phyloP scores from a whole-genome alignment of 768 basidiomycete species.

The Tulasnella sp. region DNA sequence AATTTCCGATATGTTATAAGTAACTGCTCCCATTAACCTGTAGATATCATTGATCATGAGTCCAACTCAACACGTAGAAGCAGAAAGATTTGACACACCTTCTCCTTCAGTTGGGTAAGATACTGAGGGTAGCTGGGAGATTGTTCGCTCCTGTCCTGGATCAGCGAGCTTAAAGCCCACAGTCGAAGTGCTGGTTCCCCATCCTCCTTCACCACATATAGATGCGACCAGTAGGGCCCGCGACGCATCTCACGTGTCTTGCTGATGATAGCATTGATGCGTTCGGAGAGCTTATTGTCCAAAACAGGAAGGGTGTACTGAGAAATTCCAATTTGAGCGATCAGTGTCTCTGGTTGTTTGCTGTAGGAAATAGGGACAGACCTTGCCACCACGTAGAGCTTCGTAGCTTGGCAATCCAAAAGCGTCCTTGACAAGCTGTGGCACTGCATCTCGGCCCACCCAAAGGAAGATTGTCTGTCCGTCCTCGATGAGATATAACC shows the following conservation, averaged over 20 bases:
- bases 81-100: constrained; percentile 36
- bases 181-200: constrained; percentile 88
- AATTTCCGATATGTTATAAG: background rate
- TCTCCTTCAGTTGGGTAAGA: constrained; percentile 80
- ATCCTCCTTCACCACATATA: constrained; percentile 96
- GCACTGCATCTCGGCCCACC: constrained; percentile 96
- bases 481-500: constrained; percentile 93
- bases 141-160: constrained; percentile 85
- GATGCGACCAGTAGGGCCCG: constrained; percentile 83
- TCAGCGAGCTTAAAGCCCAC: constrained; percentile 89
- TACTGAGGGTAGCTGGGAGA: constrained; percentile 95
- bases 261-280: constrained; percentile 84
- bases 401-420: constrained; percentile 85
- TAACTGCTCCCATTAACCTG: constrained; percentile 14
- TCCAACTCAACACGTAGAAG: too few relatives aligned
- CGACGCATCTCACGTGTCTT: constrained; percentile 94
- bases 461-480: constrained; percentile 96
- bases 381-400: constrained; percentile 88
- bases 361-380: too few relatives aligned
- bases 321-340: background rate
- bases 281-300: constrained; percentile 89
- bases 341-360: too few relatives aligned
- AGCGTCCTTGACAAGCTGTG: constrained; percentile 85
- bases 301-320: constrained; percentile 81
- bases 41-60: too few relatives aligned